Evolutionary conservation across 306 rosid genomes (phyloP).

Genomic region (Elaeagnus macrophylla): DNA sequence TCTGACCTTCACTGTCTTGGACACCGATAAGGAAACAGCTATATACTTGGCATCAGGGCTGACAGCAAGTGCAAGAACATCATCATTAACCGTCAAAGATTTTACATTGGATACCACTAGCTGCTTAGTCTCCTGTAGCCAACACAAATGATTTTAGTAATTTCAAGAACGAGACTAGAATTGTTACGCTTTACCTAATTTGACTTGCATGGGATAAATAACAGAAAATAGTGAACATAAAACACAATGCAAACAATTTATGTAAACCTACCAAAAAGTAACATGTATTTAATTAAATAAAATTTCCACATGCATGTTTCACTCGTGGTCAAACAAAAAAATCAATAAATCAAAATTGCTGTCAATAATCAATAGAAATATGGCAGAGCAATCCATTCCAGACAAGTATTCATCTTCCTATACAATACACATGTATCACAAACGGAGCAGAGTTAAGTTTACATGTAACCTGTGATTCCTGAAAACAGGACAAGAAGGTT

Average conservation of each 20-base stretch:
- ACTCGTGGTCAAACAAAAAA: too few relatives aligned
- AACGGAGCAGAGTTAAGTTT: background rate
- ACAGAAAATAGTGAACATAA: too few relatives aligned
- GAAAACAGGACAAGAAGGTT: background rate
- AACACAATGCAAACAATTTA: too few relatives aligned
- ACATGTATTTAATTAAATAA: too few relatives aligned
- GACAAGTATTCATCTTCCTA: too few relatives aligned
- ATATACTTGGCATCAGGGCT: conserved; percentile 90
- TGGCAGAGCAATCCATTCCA: too few relatives aligned
- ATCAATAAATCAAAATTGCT: too few relatives aligned
- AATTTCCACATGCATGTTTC: too few relatives aligned
- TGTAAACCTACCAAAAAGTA: too few relatives aligned
- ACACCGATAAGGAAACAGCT: conserved; percentile 72
- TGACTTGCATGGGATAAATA: background rate
- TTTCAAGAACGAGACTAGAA: background rate
- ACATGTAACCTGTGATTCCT: background rate
- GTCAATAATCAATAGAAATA: too few relatives aligned
- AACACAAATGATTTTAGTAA: conserved; percentile 17
- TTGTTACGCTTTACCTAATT: background rate
- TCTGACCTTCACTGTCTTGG: conserved; percentile 70
- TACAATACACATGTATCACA: background rate
- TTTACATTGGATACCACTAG: conserved; percentile 53
- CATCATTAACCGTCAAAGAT: conserved; percentile 81
- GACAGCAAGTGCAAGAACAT: conserved; percentile 65
- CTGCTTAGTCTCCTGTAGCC: conserved; percentile 51